Percentiles rank a stretch among this genome's conserved stretches.
Conservation (phyloP, 345 rosid genomes). For the Hibiscus syriacus region DNA sequence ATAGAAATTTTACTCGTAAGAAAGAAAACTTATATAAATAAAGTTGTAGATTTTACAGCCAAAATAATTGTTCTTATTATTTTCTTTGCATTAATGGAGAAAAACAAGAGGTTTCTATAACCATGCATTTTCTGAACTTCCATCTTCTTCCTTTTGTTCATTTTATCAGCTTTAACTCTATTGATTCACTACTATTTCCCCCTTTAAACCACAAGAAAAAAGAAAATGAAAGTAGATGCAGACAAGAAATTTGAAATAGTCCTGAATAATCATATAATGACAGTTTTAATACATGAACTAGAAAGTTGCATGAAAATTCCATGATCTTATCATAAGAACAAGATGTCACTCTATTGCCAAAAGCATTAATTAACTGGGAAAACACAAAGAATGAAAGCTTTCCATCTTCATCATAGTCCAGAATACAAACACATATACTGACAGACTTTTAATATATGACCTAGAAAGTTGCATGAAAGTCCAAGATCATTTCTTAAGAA, state of each 20-base stretch:
- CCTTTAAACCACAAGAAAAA: too few species aligned
- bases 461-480: background rate
- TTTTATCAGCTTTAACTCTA: too few species aligned
- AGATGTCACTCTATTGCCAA: slow-evolving; percentile 73
- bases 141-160: too few species aligned
- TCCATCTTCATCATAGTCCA: slow-evolving; percentile 89
- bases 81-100: too few species aligned
- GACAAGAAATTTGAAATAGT: slow-evolving; percentile 21
- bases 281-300: slow-evolving; percentile 1
- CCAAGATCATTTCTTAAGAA: background rate
- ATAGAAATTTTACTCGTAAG: too few species aligned
- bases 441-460: background rate
- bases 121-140: too few species aligned
- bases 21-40: too few species aligned
- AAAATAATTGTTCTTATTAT: too few species aligned
- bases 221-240: background rate
- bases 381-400: slow-evolving; percentile 72
- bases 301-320: background rate
- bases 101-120: too few species aligned
- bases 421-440: slow-evolving; percentile 5
- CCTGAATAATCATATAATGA: slow-evolving; percentile 31
- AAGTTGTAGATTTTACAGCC: too few species aligned
- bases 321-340: background rate
- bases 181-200: too few species aligned
- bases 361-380: slow-evolving; percentile 64